Evolutionary conservation across 2,329 filamentous ascomycete genomes (phyloP), one percentile per base, ranked within the genome.

Genomic region (Hymenoscyphus fructigenus): DNA sequence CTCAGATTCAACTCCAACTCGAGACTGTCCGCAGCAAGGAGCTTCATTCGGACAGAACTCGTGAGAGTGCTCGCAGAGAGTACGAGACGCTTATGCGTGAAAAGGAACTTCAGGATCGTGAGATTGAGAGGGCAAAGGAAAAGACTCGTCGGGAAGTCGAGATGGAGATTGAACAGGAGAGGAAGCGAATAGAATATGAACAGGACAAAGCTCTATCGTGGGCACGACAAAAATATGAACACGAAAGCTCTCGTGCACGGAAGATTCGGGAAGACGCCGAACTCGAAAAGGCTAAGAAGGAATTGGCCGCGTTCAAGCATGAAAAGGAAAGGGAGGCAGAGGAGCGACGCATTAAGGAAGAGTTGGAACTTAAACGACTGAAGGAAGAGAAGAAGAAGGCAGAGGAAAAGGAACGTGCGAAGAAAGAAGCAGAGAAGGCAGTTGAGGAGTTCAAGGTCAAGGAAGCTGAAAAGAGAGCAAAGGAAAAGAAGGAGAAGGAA

Each of bases 401-500:
- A 63, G 65, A 72, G 17, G 78, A 82, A 62, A 79, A 82, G 57
- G 80, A 82, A 66, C 78, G 79, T 38, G 79, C 83, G 44, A 83
- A 81, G 58, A 79, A 79, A 60, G 80, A 83, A 44, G 81, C 82
- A 44, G 76, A 80, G 63, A 81, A 85, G 68, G 77, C 79, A 5
- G 81, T 88, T 38, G 79, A 78, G 65, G 81, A 87, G 70, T 87
- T 85, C 69, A 71, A 76, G 55, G 53, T 69, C 14, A 73, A 79
- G 65, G 70, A 76, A 60, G 71, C 76, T 5, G 64, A 76, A 50
- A 70, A 75, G 53, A 68, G 75, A 20, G 72, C 73, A 3, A 75
- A 77, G 59, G 71, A 77, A 59, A 76, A 78, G 65, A 76, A 78
- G 65, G 70, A 76, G 62, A 74, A 76, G 61, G 72, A 78, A 62